Conservation (phyloP, 495 filamentous ascomycete genomes). For the Aspergillus bertholletiae region DNA sequence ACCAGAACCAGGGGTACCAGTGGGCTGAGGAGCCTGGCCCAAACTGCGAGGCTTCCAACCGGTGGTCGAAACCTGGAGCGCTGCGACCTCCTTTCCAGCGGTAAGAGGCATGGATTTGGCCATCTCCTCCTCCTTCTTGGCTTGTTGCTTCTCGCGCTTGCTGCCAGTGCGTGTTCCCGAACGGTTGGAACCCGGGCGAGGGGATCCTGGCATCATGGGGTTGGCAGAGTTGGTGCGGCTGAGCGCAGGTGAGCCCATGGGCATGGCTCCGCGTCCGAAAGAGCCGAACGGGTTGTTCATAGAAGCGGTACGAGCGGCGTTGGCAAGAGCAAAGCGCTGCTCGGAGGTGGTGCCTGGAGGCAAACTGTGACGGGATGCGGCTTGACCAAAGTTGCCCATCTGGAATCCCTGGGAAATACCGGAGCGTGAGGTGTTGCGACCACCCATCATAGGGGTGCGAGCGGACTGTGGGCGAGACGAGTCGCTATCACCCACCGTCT, state of each 20-base stretch:
- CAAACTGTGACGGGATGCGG: conserved; percentile 44
- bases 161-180: conserved; percentile 50
- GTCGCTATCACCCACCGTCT: conserved; percentile 79
- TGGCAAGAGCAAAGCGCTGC: conserved; percentile 27
- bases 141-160: conserved; percentile 57
- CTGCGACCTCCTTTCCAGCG: conserved; percentile 72
- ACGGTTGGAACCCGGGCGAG: conserved; percentile 51
- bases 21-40: conserved; percentile 40
- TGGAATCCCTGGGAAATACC: conserved; percentile 39
- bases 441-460: conserved; percentile 57
- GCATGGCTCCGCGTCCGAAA: conserved; percentile 57
- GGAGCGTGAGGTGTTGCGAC: conserved; percentile 45
- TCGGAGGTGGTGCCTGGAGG: conserved; percentile 65
- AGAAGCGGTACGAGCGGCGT: conserved; percentile 31
- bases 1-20: conserved; percentile 51
- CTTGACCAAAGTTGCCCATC: conserved; percentile 70
- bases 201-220: conserved; percentile 52
- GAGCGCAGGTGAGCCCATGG: conserved; percentile 48
- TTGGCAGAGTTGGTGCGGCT: conserved; percentile 54
- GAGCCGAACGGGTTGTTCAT: conserved; percentile 56
- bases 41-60: conserved; percentile 92
- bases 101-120: conserved; percentile 89
- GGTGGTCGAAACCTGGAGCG: conserved; percentile 61
- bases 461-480: conserved; percentile 67
- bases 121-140: conserved; percentile 56